Base-by-base conservation (phyloP, 2,329 filamentous ascomycete species). In the Rutstroemia sydowiana region DNA sequence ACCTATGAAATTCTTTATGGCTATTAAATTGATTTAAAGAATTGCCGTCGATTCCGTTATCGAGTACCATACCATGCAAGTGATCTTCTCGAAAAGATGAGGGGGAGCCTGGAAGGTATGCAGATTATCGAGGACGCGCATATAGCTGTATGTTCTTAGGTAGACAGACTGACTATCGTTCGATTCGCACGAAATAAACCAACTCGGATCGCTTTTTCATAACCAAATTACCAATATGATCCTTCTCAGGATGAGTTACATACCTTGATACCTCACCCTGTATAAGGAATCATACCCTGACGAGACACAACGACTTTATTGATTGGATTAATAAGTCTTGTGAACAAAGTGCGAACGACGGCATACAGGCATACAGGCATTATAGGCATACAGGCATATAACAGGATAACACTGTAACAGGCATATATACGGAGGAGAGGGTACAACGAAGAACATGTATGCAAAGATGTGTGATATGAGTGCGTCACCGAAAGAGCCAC, bases 51-150 rank as follows among this genome's bases (percentile, higher is more conserved):
- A 26, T 40, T 40, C 48, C 42, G 48, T 46, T 51, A 40, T 46
- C 48, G 48, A 51, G 28, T 45, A 21, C 43, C 13, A 31, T 37
- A 31, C 28, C 18, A 51, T 51, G 48, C 42, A 51, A 37, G 48
- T 51, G 32, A 31, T 39, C 18, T 11, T 41, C 30, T 13, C 41
- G 13, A 37, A 46, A 30, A n/a, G 36, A 34, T 46, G 39, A 20
- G 18, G 8, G 23, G 23, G 23, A n/a, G n/a, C n/a, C n/a, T n/a
- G n/a, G 23, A 26, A 8, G 34, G 39, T 40, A 46, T 51, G 45
- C 42, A 46, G 18, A 34, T 21, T 46, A 13, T 43, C 4, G 30
- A 39, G 23, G 40, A 45, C 18, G 48, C 39, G 42, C 48, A 26
- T 28, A 20, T 13, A 26, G 4, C 4, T 26, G 23, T 4, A 26